Conservation (phyloP, 1,284 basidiomycete species). For the Takashimella koratensis region DNA sequence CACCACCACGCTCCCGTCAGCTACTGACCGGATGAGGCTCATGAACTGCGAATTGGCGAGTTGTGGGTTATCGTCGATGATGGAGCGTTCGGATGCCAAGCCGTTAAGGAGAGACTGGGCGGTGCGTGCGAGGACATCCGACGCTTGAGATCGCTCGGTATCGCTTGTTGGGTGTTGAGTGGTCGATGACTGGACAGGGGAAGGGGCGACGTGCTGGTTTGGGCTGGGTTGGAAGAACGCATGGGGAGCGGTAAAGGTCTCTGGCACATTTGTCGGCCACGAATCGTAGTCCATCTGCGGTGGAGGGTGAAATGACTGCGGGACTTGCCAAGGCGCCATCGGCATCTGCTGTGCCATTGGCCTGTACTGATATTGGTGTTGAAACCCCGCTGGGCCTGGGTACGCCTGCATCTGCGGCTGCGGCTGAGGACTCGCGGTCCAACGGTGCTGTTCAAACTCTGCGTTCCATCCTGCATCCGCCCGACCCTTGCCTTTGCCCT, state of each 20-base stretch:
- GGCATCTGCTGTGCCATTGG: conserved; percentile 5
- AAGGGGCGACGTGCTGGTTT: neutral
- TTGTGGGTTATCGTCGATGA: conserved; percentile 66
- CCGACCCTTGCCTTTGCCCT: conserved; percentile 20
- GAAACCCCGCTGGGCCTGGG: no score
- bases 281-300: neutral
- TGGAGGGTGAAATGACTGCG: neutral
- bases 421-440: conserved; percentile 1
- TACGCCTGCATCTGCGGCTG: neutral
- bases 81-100: conserved; percentile 50
- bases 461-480: conserved; percentile 15
- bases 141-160: neutral
- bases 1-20: conserved; percentile 77
- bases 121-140: conserved; percentile 69
- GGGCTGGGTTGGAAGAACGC: no score
- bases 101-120: conserved; percentile 68
- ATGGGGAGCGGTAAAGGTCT: no score
- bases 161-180: neutral
- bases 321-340: conserved; percentile 18
- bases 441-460: conserved; percentile 16
- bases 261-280: neutral
- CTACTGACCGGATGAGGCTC: conserved; percentile 76
- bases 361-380: no score
- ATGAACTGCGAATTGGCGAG: conserved; percentile 86
- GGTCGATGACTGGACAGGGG: neutral